A percentile compares a stretch with the other conserved stretches of the same genome.
These are phyloP conservation scores for Alopecurus myosuroides DNA, from an alignment of 176 grass and related monocot genomes.

Conservation along the genomic window DNA sequence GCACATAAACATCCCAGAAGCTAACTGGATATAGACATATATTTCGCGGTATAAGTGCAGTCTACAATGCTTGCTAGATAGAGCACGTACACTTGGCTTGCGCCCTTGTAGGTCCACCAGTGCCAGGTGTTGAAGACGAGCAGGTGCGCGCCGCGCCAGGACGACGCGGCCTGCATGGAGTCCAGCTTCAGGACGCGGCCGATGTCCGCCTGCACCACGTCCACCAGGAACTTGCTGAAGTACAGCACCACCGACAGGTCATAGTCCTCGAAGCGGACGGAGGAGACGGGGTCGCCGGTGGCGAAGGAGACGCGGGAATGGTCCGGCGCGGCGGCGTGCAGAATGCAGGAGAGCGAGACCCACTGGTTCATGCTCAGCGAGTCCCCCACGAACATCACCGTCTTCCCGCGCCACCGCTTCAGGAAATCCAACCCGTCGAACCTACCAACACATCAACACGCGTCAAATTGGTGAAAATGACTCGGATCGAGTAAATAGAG, in stretches of 20 bases:
- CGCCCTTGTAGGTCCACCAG: constrained; percentile 54
- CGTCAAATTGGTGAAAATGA: neutral
- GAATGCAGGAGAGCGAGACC: constrained; percentile 60
- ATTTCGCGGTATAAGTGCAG: too few species aligned
- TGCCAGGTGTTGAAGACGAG: constrained; percentile 69
- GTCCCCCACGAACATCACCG: constrained; percentile 75
- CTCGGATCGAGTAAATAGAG: too few species aligned
- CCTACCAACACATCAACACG: neutral
- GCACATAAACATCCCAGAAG: too few species aligned
- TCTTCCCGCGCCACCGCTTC: constrained; percentile 51
- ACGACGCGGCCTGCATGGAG: constrained; percentile 16
- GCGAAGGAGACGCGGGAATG: neutral
- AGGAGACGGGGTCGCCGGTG: neutral
- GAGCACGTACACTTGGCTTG: constrained; percentile 33
- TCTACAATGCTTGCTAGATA: too few species aligned
- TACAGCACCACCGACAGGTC: constrained; percentile 31
- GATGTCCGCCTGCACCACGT: constrained; percentile 25
- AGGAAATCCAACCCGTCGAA: constrained; percentile 56
- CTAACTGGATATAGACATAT: too few species aligned
- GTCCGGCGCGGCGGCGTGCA: constrained; percentile 34
- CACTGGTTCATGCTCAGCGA: constrained; percentile 73
- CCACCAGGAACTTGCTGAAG: constrained; percentile 47
- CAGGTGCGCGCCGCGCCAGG: constrained; percentile 44
- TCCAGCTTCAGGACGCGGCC: constrained; percentile 47
- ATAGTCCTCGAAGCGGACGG: constrained; percentile 56